Base-by-base conservation (phyloP, 345 rosid species). In the Bruguiera parviflora region DNA sequence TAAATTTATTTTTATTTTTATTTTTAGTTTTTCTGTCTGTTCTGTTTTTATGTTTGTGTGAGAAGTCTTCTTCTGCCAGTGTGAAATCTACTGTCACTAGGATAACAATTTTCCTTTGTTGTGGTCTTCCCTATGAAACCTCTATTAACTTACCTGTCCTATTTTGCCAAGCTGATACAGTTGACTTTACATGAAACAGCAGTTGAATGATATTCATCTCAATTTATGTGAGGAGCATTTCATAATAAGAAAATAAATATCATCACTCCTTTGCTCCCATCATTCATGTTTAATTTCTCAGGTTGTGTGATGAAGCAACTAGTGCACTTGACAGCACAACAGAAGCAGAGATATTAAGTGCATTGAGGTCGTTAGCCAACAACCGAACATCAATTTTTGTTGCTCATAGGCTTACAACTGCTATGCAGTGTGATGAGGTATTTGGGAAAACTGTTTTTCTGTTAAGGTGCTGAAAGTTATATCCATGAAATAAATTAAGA, bases 311-410 rank as follows among this genome's bases (percentile, higher is more conserved):
- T 79, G 99, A 92, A 83, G 99, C 97, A 74, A 92, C 99, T 0
- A 92, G 97, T 87, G 97, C 99, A 27, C 88, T 96, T 63, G 99
- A 96, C 78, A 96, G 98, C 84, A 92, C 99, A 24, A 96, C 99
- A 18, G 98, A 96, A 79, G 97, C 99, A 56, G 95, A 85, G 86
- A 92, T 96, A 83, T 77, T 92, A 61, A 88, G 64, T 77, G 98
- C 99, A 52, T 75, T 96, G 71, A 96, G 83, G 81, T 85, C 94
- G 31, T 79, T 92, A n/a, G 91, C 98, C 53, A 88, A 61, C 71
- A 86, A 92, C 65, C 86, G 98, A 53, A 96, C 99, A 66, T 89
- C 98, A 58, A 76, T 96, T 70, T 96, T 96, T 79, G 79, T 96
- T 61, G 99, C 99, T 61, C 99, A 90, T 82, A 88, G 99, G 77